Conservation (phyloP, 2,329 filamentous ascomycete genomes). For the Colletotrichum tabaci region DNA sequence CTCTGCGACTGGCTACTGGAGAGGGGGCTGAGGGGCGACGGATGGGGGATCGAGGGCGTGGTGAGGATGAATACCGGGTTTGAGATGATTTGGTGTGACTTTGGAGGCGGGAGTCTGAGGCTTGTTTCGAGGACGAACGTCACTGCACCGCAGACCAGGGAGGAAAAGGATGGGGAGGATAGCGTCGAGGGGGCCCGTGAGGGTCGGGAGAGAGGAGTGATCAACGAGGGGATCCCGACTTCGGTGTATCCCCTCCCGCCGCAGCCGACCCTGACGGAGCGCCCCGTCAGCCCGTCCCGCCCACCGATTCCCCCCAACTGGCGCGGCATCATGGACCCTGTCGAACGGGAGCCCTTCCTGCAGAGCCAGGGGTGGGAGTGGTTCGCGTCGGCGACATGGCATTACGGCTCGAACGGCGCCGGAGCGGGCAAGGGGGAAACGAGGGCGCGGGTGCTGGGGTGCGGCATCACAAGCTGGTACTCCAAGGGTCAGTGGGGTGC, state of each 20-base stretch:
- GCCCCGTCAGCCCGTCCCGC: constrained; percentile 52
- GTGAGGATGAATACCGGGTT: constrained; percentile 68
- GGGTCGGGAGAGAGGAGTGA: constrained; percentile 22
- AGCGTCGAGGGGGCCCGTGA: constrained; percentile 22
- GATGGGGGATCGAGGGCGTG: constrained; percentile 64
- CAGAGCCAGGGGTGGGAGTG: constrained; percentile 58
- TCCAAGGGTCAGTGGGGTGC: constrained; percentile 50
- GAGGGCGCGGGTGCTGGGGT: constrained; percentile 56
- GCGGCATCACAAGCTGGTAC: constrained; percentile 63
- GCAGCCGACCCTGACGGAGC: constrained; percentile 53
- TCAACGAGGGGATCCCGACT: constrained; percentile 38
- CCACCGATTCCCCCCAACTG: constrained; percentile 56
- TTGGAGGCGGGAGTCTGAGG: constrained; percentile 58
- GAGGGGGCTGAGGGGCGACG: constrained; percentile 56
- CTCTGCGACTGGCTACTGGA: constrained; percentile 62
- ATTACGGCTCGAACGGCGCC: constrained; percentile 57
- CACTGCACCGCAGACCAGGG: constrained; percentile 57
- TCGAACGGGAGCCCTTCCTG: constrained; percentile 57
- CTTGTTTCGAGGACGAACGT: constrained; percentile 62
- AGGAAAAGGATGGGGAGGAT: background rate
- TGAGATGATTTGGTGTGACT: constrained; percentile 68
- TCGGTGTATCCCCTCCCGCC: constrained; percentile 56
- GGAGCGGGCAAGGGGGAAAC: constrained; percentile 59
- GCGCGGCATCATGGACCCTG: constrained; percentile 44
- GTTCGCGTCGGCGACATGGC: constrained; percentile 60